Percentiles rank a stretch among this genome's conserved stretches.
Evolutionary conservation across 768 basidiomycete genomes (phyloP).

Genomic region (Hygrocybe punicea): DNA sequence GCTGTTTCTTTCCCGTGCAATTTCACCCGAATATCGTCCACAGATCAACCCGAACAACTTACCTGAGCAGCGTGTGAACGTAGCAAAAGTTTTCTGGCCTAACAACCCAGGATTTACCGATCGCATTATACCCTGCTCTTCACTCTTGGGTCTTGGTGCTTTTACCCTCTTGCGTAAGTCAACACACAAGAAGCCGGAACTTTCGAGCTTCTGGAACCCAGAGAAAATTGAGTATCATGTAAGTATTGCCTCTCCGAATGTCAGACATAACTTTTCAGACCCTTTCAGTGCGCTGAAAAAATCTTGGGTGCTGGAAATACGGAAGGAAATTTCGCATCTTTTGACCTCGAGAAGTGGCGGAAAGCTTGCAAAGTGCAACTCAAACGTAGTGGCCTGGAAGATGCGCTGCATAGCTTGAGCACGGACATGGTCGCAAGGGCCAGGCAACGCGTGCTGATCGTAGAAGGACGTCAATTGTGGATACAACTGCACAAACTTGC

Average conservation of each 20-base stretch:
- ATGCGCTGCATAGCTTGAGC: neutral
- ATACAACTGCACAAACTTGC: neutral
- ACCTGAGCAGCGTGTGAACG: neutral
- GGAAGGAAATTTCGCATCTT: neutral
- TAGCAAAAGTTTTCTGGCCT: slow-evolving; percentile 1
- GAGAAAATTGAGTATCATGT: neutral
- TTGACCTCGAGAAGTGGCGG: neutral
- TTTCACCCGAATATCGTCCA: neutral
- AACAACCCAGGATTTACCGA: neutral
- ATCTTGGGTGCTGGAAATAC: neutral
- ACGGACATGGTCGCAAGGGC: neutral
- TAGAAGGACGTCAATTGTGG: neutral
- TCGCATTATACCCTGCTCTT: slow-evolving; percentile 3
- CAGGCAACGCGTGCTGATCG: neutral
- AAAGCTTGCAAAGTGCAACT: neutral
- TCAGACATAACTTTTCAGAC: neutral
- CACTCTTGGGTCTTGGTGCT: neutral
- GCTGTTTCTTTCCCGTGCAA: neutral
- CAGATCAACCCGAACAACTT: neutral
- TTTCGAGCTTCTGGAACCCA: neutral
- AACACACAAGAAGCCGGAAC: neutral
- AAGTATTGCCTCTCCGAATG: neutral
- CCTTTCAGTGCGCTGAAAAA: neutral
- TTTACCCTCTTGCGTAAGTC: neutral
- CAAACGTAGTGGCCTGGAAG: neutral